Percentiles rank a stretch among this genome's conserved stretches.
Evolutionary conservation across 140 eudicot genomes (phyloP).

Genomic region (Cichorium intybus): DNA sequence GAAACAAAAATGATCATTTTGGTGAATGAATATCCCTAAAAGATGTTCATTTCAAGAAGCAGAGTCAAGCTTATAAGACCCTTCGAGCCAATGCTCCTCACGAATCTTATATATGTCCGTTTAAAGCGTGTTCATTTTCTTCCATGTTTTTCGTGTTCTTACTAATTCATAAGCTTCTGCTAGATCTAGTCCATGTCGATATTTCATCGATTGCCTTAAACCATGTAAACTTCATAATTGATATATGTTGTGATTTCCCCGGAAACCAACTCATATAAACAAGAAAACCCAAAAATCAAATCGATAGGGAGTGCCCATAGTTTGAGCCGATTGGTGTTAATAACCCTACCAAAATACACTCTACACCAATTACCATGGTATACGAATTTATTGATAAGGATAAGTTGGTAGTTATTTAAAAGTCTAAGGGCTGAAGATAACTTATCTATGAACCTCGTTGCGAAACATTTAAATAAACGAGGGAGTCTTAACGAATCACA

Average conservation of each 20-base stretch:
- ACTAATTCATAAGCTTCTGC: too few species aligned
- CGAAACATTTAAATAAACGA: slow-evolving; percentile 23
- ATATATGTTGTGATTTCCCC: not conserved
- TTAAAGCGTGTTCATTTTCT: too few species aligned
- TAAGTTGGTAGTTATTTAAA: not conserved
- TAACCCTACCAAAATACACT: not conserved
- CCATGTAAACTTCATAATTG: not conserved
- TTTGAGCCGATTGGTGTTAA: not conserved
- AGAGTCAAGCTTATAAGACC: too few species aligned
- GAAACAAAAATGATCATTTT: too few species aligned
- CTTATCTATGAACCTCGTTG: not conserved
- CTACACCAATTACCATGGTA: not conserved
- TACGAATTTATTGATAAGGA: not conserved
- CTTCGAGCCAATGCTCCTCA: too few species aligned
- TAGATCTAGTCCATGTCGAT: not conserved
- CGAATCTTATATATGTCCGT: too few species aligned
- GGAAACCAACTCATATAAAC: not conserved
- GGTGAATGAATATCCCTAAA: too few species aligned
- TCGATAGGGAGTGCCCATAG: not conserved
- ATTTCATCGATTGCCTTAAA: not conserved
- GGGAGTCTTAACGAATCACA: slow-evolving; percentile 4
- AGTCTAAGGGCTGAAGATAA: not conserved
- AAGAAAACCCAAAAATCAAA: too few species aligned
- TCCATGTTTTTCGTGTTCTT: too few species aligned
- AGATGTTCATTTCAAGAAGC: too few species aligned